Percentiles rank a stretch among this genome's conserved stretches.
phyloP scores from a whole-genome alignment of 805 yeast species.

The Tetrapisispora iriomotensis region DNA sequence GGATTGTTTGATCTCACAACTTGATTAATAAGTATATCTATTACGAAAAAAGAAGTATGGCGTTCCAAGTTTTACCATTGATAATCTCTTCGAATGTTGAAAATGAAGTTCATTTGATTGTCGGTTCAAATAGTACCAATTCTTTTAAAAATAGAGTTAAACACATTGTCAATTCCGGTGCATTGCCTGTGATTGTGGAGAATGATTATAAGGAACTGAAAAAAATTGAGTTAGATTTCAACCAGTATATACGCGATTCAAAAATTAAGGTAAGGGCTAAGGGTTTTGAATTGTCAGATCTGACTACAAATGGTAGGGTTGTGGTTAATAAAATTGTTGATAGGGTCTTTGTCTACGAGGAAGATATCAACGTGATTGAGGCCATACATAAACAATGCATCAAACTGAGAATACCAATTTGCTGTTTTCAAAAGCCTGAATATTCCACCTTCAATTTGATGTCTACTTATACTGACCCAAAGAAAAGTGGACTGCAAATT shows the following conservation, averaged over 20 bases:
- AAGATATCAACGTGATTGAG: constrained; percentile 29
- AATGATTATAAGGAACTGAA: constrained; percentile 13
- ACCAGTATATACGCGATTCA: constrained; percentile 17
- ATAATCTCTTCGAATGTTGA: constrained; percentile 37
- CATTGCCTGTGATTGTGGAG: constrained; percentile 40
- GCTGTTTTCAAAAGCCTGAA: constrained; percentile 64
- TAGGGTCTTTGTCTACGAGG: constrained; percentile 48
- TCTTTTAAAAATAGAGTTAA: constrained; percentile 38
- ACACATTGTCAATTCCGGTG: constrained; percentile 44
- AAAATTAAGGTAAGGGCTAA: constrained; percentile 26
- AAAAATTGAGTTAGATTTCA: constrained; percentile 15
- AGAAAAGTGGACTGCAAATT: constrained; percentile 48
- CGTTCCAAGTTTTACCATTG: constrained; percentile 18
- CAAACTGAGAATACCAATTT: constrained; percentile 66
- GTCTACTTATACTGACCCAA: constrained; percentile 62
- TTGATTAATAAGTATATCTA: not conserved
- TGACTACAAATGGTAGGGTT: constrained; percentile 49
- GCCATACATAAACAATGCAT: constrained; percentile 43
- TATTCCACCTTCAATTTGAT: constrained; percentile 67
- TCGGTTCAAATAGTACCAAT: constrained; percentile 6
- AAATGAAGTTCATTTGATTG: constrained; percentile 43
- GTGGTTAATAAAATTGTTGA: constrained; percentile 62
- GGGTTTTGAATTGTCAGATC: constrained; percentile 34
- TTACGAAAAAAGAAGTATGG: not conserved
- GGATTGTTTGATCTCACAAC: too few relatives aligned